phyloP scores from a whole-genome alignment of 140 eudicot genomes.

The Ambrosia hybrid region DNA sequence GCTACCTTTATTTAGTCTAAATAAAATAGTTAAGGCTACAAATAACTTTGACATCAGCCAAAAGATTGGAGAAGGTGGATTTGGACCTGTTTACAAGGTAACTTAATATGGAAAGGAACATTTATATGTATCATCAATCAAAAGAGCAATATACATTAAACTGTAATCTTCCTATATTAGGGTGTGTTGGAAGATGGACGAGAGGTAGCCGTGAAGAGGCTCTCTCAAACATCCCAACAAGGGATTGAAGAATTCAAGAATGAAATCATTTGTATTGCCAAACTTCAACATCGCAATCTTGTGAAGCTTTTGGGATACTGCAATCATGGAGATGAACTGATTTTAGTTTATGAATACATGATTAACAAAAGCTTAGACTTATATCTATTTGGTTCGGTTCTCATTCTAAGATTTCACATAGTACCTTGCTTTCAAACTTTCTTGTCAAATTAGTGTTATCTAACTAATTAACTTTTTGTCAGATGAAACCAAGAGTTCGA shows the following conservation, averaged over 20 bases:
- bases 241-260: conserved; percentile 53
- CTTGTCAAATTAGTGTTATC: too few species aligned
- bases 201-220: conserved; percentile 34
- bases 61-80: conserved; percentile 38
- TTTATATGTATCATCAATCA: neutral
- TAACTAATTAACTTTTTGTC: neutral
- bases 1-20: conserved; percentile 7
- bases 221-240: conserved; percentile 34
- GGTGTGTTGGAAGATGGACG: conserved; percentile 27
- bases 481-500: conserved; percentile 12
- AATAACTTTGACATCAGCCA: conserved; percentile 21
- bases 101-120: neutral
- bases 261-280: conserved; percentile 26
- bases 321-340: conserved; percentile 25
- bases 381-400: conserved; percentile 46
- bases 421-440: too few species aligned
- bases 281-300: too few species aligned
- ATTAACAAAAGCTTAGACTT: conserved; percentile 49
- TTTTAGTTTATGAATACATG: neutral
- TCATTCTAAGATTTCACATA: too few species aligned
- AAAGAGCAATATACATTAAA: neutral
- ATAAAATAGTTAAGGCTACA: conserved; percentile 23
- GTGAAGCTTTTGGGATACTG: conserved; percentile 31
- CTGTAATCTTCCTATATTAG: conserved; percentile 13
- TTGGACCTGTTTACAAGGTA: conserved; percentile 31